Percentiles rank a stretch among this genome's conserved stretches.
Conservation (phyloP, 805 yeast genomes). For the Metschnikowia henanensis region DNA sequence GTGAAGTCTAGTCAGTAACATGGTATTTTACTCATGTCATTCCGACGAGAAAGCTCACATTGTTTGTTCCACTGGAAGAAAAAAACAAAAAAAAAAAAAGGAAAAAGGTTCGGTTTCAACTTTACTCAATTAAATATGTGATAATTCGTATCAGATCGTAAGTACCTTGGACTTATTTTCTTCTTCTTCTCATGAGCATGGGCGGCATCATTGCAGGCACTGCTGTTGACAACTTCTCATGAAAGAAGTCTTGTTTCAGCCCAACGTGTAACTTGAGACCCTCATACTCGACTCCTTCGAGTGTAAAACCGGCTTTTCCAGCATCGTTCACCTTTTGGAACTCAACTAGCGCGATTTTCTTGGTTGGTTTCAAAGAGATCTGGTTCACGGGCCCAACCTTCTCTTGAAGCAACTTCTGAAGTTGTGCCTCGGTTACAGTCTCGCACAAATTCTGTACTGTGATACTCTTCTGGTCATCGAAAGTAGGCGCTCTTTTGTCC, state of each 20-base stretch:
- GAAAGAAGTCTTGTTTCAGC: conserved; percentile 13
- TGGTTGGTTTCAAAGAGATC: conserved; percentile 47
- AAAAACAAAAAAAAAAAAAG: too few relatives aligned
- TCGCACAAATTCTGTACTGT: conserved; percentile 28
- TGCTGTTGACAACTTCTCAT: conserved; percentile 3
- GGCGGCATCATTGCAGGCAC: conserved; percentile 20
- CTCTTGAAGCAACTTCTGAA: conserved; percentile 28
- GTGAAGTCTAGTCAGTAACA: too few relatives aligned
- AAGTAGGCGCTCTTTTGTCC: conserved; percentile 14
- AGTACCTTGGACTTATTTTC: too few relatives aligned
- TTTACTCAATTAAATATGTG: too few relatives aligned
- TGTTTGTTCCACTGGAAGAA: too few relatives aligned
- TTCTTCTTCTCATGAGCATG: conserved; percentile 15
- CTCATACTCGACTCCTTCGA: conserved; percentile 41
- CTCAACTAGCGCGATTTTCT: conserved; percentile 50
- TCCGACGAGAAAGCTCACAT: too few relatives aligned
- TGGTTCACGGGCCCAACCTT: conserved; percentile 35
- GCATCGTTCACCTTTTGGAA: conserved; percentile 44
- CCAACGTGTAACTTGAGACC: conserved; percentile 22
- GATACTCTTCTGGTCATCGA: conserved; percentile 21
- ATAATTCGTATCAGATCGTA: too few relatives aligned
- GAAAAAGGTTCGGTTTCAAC: too few relatives aligned
- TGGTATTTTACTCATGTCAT: too few relatives aligned
- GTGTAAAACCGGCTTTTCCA: conserved; percentile 49
- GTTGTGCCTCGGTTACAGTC: conserved; percentile 36